Percentiles rank a stretch among this genome's conserved stretches.
These are phyloP conservation scores for Cajanus cajan DNA, from an alignment of 306 rosid genomes.

Conservation along the genomic window DNA sequence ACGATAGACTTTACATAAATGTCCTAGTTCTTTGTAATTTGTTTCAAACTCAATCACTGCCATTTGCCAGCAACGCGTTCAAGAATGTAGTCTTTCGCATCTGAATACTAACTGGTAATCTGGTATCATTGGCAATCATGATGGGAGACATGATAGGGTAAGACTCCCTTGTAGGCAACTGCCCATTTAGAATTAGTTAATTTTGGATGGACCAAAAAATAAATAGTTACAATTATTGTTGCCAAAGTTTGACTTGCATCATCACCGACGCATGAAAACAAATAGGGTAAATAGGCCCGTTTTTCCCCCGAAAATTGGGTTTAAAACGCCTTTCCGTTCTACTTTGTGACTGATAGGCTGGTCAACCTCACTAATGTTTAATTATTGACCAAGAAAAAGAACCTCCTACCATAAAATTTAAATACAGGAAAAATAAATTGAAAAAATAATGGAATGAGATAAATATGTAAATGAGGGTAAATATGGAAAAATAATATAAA, in stretches of 20 bases:
- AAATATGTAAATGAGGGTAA: not conserved
- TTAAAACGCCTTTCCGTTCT: no score
- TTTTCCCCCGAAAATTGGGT: no score
- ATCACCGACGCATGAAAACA: no score
- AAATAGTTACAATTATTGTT: not conserved
- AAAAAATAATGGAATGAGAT: no score
- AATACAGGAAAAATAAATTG: no score
- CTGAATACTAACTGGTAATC: not conserved
- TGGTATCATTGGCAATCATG: not conserved
- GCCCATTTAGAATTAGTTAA: not conserved
- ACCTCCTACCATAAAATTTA: no score
- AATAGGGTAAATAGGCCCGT: no score
- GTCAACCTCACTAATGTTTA: no score
- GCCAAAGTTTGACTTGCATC: not conserved
- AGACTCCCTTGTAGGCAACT: not conserved
- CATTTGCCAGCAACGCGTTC: not conserved
- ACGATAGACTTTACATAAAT: not conserved
- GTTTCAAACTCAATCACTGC: no score
- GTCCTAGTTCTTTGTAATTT: not conserved
- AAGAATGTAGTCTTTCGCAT: not conserved
- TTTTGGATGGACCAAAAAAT: not conserved
- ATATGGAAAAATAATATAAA: not conserved
- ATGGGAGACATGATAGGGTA: not conserved
- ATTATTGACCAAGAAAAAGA: no score
- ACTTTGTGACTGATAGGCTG: no score